Evolutionary conservation across 495 filamentous ascomycete species (phyloP), one percentile per base, ranked within the genome.

Genomic region (Ascobolus immersus): DNA sequence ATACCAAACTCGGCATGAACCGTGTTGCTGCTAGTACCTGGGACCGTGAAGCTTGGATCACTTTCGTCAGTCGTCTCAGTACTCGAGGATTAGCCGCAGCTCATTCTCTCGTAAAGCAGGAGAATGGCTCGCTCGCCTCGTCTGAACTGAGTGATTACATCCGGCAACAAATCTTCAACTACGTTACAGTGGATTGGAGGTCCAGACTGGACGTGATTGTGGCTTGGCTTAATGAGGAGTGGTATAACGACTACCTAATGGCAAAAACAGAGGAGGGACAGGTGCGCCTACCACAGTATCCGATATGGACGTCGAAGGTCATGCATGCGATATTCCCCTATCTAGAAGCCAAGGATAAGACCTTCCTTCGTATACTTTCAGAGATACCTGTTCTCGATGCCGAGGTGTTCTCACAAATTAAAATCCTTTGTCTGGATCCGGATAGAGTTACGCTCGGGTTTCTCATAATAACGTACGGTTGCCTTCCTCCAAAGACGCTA

Each of bases 191-290:
- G 37, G 86, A 99, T 52, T 99, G 89, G 53, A 65, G 81, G 21
- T 67, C 64, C 24, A 69, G 84, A 15, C 77, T 94, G 35, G 80
- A 79, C 36, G 62, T 80, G 22, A 82, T 77, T 2, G 72, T 92
- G 34, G 65, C 70, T 12, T 99, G 86, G 86, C 59, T 94, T 17
- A 82, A 73, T 44, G 86, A 99, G 52, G 86, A 99, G 53, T 99
- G 84, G 84, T 94, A 90, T 54, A 86, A 79, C 47, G 89, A 92
- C 50, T 66, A 66, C 24, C 52, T 91, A 17, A 63, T 65, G 38
- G 36, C 35, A 22, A 55, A 62, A 26, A 55, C 58, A 28, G 55
- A 56, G 13, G 43, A 48, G 6, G 55, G 56, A 3, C 44, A 49
- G n/a, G 53, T 60, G 1, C 51, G 61, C 5, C 53, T 59, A 5